Percentiles rank a stretch among this genome's conserved stretches.
These are phyloP conservation scores for Proliferodiscus dingleyae DNA, from an alignment of 2,329 filamentous ascomycete genomes.

Conservation along the genomic window DNA sequence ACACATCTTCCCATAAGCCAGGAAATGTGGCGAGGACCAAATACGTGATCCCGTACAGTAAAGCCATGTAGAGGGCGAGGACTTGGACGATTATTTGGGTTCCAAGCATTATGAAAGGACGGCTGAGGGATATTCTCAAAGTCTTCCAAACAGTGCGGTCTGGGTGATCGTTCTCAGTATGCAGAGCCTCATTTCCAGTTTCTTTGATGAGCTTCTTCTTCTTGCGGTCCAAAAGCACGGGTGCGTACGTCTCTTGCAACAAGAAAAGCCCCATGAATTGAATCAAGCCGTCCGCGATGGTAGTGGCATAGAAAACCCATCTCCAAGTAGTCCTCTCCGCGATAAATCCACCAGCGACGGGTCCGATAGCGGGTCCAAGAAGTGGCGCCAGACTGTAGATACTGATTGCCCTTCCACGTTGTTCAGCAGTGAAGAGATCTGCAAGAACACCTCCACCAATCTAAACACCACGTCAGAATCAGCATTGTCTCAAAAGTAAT, in stretches of 20 bases:
- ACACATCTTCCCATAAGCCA: slow-evolving; percentile 47
- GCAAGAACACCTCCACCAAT: slow-evolving; percentile 39
- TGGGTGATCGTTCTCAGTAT: slow-evolving; percentile 50
- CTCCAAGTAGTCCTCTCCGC: slow-evolving; percentile 37
- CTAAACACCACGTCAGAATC: too few species aligned
- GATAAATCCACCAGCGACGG: slow-evolving; percentile 46
- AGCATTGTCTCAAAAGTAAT: too few species aligned
- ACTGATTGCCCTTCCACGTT: slow-evolving; percentile 38
- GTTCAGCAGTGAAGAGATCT: slow-evolving; percentile 42
- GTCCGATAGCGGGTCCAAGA: slow-evolving; percentile 29
- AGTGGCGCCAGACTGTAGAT: slow-evolving; percentile 27
- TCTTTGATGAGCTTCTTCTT: slow-evolving; percentile 39
- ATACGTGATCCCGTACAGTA: slow-evolving; percentile 48
- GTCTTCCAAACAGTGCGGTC: slow-evolving; percentile 28
- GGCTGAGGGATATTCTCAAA: slow-evolving; percentile 37
- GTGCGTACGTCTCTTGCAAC: slow-evolving; percentile 44
- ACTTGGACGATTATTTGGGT: slow-evolving; percentile 48
- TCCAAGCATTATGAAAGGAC: slow-evolving; percentile 43
- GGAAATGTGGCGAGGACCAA: slow-evolving; percentile 55
- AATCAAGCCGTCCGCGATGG: slow-evolving; percentile 37
- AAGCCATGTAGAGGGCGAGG: slow-evolving; percentile 46
- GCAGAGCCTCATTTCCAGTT: slow-evolving; percentile 40
- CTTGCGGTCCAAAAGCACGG: slow-evolving; percentile 40
- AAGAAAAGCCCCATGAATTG: slow-evolving; percentile 40
- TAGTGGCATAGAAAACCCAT: slow-evolving; percentile 34